Percentiles rank a stretch among this genome's conserved stretches.
Conservation (phyloP, 192 early-diverging fungal genomes). For the Phlyctochytrium arcticum region DNA sequence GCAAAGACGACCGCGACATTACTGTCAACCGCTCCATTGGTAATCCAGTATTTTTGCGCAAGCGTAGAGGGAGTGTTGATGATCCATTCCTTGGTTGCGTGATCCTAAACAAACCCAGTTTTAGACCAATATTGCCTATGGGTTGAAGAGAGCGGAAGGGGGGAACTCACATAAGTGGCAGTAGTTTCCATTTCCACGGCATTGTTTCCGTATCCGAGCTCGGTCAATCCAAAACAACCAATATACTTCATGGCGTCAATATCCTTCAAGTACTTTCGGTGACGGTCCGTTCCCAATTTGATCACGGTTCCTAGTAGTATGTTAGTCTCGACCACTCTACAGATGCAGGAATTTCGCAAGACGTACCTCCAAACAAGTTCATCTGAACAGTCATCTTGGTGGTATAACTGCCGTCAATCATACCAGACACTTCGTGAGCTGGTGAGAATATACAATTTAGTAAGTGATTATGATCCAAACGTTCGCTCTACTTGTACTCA, state of each 20-base stretch:
- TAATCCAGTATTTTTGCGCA: slow-evolving; percentile 80
- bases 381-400: slow-evolving; percentile 69
- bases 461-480: too few relatives aligned
- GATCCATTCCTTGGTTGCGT: slow-evolving; percentile 61
- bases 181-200: slow-evolving; percentile 77
- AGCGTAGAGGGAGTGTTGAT: slow-evolving; percentile 69
- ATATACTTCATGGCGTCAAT: slow-evolving; percentile 63
- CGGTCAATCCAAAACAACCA: slow-evolving; percentile 75
- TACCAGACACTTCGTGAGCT: slow-evolving; percentile 71
- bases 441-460: too few relatives aligned
- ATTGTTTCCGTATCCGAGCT: slow-evolving; percentile 78
- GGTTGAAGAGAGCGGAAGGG: background rate
- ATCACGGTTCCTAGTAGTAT: slow-evolving; percentile 54
- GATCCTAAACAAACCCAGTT: too few relatives aligned
- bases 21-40: slow-evolving; percentile 70
- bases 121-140: background rate
- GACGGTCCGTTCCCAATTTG: slow-evolving; percentile 70
- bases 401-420: slow-evolving; percentile 67
- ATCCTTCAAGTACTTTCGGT: slow-evolving; percentile 56
- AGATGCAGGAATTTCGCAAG: too few relatives aligned
- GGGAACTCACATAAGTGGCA: slow-evolving; percentile 47
- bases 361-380: slow-evolving; percentile 61
- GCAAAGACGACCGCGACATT: slow-evolving; percentile 74
- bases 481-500: too few relatives aligned
- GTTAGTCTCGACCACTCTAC: too few relatives aligned